Evolutionary conservation across 2,329 filamentous ascomycete species (phyloP), one percentile per base, ranked within the genome.

Genomic region (Penicillium sp.): DNA sequence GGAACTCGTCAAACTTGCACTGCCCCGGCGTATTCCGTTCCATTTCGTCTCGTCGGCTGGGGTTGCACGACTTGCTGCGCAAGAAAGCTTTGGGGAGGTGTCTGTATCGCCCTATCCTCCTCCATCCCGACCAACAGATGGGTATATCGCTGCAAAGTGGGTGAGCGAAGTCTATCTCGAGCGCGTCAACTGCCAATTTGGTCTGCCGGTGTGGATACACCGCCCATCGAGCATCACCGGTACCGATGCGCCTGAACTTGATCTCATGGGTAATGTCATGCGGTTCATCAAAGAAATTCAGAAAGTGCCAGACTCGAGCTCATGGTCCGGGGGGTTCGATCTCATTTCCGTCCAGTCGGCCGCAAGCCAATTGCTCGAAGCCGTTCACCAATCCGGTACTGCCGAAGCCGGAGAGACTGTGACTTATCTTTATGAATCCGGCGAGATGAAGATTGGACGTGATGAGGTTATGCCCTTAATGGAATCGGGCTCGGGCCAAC

Each of bases 61-160:
- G 9, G 59, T 62, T 1, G 46, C 54, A 6, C 50, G 56, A 9
- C 53, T 60, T 32, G 28, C 47, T 29, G 38, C 15, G 3, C 45
- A 51, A 12, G 40, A 53, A 2, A 54, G 47, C 5, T 59, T 59
- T 15, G 55, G 52, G 12, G 57, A 56, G 17, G 19, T 3, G 2
- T 55, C 59, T 7, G 48, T 59, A 13, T 49, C 55, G 12, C 17
- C 21, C 1, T 56, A 52, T 37, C 42, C 48, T 5, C 68, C 67
- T 1, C 59, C 68, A 1, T 33, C 43, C 3, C 56, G 65, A 39
- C 63, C 62, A 12, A 42, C 58, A 6, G 53, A 66, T 17, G 71
- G 70, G 1, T 74, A 73, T 46, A 55, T 58, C 2, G 64, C 66
- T 1, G 53, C 59, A 13, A 72, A 72, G 50, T 74, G 72, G 72